Percentiles rank a stretch among this genome's conserved stretches.
Conservation (phyloP, 345 rosid species). For the Corchorus capsularis region DNA sequence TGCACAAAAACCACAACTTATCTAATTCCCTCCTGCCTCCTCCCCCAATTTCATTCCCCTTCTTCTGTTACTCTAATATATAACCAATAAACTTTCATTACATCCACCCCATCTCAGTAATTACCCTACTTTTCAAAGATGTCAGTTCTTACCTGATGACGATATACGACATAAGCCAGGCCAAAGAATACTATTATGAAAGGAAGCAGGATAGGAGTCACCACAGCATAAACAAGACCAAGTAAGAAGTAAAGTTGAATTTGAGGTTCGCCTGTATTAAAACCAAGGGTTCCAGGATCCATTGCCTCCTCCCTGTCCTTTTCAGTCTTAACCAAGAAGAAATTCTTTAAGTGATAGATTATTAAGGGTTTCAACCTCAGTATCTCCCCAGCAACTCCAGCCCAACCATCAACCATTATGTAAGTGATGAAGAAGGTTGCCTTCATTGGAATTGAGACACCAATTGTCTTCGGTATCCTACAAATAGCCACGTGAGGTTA, state of each 20-base stretch:
- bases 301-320: constrained; percentile 94
- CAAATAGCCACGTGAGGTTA: constrained; percentile 13
- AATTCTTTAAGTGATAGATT: constrained; percentile 76
- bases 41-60: not conserved
- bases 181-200: constrained; percentile 80
- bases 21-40: not conserved
- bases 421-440: constrained; percentile 96
- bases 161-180: constrained; percentile 81
- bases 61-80: no score
- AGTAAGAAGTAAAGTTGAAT: constrained; percentile 94
- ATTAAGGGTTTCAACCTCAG: constrained; percentile 78
- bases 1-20: not conserved
- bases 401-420: constrained; percentile 98
- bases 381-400: constrained; percentile 96
- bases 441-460: constrained; percentile 92
- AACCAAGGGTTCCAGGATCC: constrained; percentile 94
- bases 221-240: constrained; percentile 89
- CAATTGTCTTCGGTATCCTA: constrained; percentile 89
- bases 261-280: constrained; percentile 91
- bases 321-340: constrained; percentile 86
- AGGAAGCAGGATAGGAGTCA: constrained; percentile 87
- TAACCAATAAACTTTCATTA: no score
- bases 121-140: not conserved
- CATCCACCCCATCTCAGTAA: no score
- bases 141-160: constrained; percentile 71